A percentile compares a stretch with the other conserved stretches of the same genome.
Evolutionary conservation across 495 filamentous ascomycete species (phyloP).

Genomic region (Amphirosellinia nigrospora): DNA sequence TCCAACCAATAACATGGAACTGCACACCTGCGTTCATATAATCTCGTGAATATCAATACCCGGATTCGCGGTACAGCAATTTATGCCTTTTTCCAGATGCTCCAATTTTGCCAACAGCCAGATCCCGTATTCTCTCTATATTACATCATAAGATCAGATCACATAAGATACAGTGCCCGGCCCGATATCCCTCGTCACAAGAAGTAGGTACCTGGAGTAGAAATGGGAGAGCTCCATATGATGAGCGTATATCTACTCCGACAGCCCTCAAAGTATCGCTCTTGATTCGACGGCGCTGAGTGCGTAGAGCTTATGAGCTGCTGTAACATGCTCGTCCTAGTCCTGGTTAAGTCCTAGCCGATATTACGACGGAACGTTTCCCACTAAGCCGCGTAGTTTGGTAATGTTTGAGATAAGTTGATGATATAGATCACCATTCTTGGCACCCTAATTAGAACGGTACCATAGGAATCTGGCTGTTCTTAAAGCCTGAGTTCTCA

Average conservation of each 20-base stretch:
- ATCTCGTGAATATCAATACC: neutral
- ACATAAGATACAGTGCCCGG: slow-evolving; percentile 2
- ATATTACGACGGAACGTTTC: slow-evolving; percentile 5
- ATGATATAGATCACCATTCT: neutral
- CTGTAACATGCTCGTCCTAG: neutral
- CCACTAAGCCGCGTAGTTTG: neutral
- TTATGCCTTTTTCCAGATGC: slow-evolving; percentile 38
- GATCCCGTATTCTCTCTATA: slow-evolving; percentile 32
- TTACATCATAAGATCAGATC: slow-evolving; percentile 26
- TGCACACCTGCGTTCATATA: slow-evolving; percentile 13
- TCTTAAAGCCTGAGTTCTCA: neutral
- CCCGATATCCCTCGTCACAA: slow-evolving; percentile 15
- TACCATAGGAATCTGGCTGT: neutral
- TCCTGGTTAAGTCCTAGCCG: neutral
- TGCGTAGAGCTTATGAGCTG: neutral
- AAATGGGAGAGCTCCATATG: neutral
- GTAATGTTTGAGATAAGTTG: neutral
- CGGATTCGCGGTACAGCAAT: slow-evolving; percentile 15
- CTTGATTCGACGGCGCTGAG: neutral
- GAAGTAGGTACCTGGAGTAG: neutral
- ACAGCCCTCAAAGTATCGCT: neutral
- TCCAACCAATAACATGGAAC: slow-evolving; percentile 12
- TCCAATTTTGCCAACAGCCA: slow-evolving; percentile 35
- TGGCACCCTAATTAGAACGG: neutral
- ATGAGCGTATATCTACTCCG: neutral